Conservation (phyloP, 1,284 basidiomycete species). For the Papiliotrema terrestris region DNA sequence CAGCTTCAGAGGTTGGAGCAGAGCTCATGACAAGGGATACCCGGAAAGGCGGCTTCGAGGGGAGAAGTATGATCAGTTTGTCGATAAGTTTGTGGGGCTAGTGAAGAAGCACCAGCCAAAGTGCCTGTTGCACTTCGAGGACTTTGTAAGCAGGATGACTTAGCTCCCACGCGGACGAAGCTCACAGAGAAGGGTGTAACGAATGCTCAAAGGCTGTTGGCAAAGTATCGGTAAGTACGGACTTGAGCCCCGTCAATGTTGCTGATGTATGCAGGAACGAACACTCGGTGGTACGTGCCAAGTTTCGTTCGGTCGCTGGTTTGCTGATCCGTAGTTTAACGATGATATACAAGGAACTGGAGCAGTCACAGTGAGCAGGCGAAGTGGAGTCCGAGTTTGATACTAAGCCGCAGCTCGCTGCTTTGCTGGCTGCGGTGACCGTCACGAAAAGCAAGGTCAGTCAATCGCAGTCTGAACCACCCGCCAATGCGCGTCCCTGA, state of each 20-base stretch:
- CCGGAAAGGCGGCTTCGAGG: conserved; percentile 36
- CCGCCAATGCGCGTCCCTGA: conserved; percentile 45
- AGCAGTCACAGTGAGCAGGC: conserved; percentile 59
- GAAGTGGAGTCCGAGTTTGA: conserved; percentile 49
- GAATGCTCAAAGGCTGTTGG: conserved; percentile 67
- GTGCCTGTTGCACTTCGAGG: conserved; percentile 42
- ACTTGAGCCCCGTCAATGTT: conserved; percentile 27
- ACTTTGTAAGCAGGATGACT: conserved; percentile 22
- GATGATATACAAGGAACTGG: conserved; percentile 77
- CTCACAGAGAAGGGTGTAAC: conserved; percentile 40
- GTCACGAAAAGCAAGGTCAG: conserved; percentile 60
- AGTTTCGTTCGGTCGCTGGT: neutral
- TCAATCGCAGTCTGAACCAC: too few species aligned
- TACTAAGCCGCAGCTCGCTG: conserved; percentile 48
- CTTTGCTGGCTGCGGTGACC: conserved; percentile 67
- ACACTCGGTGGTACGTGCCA: conserved; percentile 61
- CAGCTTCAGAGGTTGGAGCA: neutral
- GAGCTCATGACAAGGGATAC: conserved; percentile 25
- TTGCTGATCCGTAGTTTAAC: conserved; percentile 57
- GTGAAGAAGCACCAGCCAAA: conserved; percentile 36
- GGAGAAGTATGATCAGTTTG: conserved; percentile 35
- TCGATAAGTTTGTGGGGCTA: conserved; percentile 39
- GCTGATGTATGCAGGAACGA: conserved; percentile 53
- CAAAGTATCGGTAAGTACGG: conserved; percentile 24
- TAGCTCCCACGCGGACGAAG: neutral